Base-by-base conservation (phyloP, 2,329 filamentous ascomycete species). In the Gliomastix tumulicola region DNA sequence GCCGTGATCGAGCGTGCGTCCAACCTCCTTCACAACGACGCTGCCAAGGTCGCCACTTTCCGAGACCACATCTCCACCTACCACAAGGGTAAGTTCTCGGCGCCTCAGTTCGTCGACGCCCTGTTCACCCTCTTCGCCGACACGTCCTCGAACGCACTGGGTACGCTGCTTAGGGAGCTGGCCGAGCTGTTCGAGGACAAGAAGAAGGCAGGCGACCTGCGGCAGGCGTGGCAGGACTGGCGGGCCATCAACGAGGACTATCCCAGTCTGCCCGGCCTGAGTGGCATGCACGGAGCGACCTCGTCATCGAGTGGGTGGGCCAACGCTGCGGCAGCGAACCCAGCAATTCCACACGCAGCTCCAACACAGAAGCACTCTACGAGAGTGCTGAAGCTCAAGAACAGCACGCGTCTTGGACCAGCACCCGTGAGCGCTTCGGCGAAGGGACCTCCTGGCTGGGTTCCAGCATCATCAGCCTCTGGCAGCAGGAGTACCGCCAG, bases 231-330 rank as follows among this genome's bases (percentile, higher is more conserved):
- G 88, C 87, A 88, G 48, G 86, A 95, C 60, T 96, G 90, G 87
- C 86, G 87, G 32, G 88, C 88, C 25, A 92, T 94, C 62, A 94
- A 94, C 47, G 89, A 96, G 59, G 89, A 96, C 56, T 97, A 96
- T 48, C 90, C 90, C 1, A 87, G 85, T 3, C 68, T 97, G 1
- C 89, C 90, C 2, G 83, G 84, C 0, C 73, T 86, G 1, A 74
- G 76, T 37, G 82, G 83, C 35, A 76, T 82, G 60, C 71, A 80
- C 25, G 79, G 81, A 19, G 71, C 67, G 5, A 73, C 74, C 0
- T 73, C 72, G 0, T 63, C 69, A 8, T 72, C 62, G 9, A 73
- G 66, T 38, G 75, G 74, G 40, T 77, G 83, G 79, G 79, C 58
- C 44, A 66, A 55, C 30, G 85, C 71, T 1, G 76, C 76, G 0